Conservation (phyloP, 345 rosid species). For the Dimocarpus longan region DNA sequence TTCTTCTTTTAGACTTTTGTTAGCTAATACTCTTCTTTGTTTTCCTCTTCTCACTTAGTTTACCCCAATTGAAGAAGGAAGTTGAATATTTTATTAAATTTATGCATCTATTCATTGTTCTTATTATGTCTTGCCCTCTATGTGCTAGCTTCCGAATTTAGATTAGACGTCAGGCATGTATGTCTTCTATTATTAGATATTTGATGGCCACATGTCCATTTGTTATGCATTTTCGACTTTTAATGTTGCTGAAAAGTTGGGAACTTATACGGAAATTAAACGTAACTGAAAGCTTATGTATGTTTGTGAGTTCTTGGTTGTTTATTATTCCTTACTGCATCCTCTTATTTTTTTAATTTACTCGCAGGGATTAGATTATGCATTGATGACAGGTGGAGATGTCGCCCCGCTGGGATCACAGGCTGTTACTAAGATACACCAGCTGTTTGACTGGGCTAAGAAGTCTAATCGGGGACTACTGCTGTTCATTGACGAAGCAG, state of each 20-base stretch:
- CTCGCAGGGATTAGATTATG: conserved; percentile 93
- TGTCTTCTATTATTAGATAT: background rate
- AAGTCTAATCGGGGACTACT: conserved; percentile 83
- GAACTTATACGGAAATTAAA: background rate
- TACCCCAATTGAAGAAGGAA: background rate
- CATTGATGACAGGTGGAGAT: conserved; percentile 99
- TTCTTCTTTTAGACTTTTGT: conserved; percentile 4
- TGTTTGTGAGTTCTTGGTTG: background rate
- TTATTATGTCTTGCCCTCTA: background rate
- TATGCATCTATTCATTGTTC: background rate
- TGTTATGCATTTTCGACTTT: background rate
- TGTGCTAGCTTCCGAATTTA: background rate
- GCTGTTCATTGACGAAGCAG: conserved; percentile 97
- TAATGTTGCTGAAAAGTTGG: background rate
- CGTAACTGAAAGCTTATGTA: background rate
- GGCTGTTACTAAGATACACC: conserved; percentile 98
- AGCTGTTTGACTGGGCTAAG: conserved; percentile 94
- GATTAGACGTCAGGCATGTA: background rate
- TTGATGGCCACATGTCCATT: background rate
- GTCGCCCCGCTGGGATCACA: conserved; percentile 97
- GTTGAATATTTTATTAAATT: background rate
- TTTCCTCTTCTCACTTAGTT: background rate
- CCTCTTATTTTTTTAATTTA: conserved; percentile 18
- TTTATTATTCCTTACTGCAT: conserved; percentile 9
- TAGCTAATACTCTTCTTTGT: background rate